phyloP scores from a whole-genome alignment of 2,329 filamentous ascomycete species.

The Allantophomopsis lycopodina region DNA sequence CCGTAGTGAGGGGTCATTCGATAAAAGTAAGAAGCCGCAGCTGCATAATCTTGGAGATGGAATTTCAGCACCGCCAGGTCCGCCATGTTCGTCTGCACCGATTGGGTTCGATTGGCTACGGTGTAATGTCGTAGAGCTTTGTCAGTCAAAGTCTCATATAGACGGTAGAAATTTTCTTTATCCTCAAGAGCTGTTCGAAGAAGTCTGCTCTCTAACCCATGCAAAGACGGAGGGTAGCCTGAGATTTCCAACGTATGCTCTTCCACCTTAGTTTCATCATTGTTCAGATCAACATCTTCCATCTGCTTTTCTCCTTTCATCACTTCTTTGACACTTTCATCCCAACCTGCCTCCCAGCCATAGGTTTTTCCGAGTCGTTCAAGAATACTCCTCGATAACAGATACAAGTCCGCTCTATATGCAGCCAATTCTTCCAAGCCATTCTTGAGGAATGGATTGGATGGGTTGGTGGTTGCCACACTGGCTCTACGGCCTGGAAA shows the following conservation, averaged over 20 bases:
- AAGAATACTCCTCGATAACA: constrained; percentile 67
- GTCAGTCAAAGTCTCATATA: constrained; percentile 70
- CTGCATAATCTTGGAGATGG: constrained; percentile 56
- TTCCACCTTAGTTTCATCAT: constrained; percentile 4
- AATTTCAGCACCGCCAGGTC: constrained; percentile 82
- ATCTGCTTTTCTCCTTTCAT: constrained; percentile 25
- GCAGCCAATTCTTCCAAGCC: constrained; percentile 76
- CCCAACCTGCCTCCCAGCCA: constrained; percentile 70
- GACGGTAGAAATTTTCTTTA: constrained; percentile 47
- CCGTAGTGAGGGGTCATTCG: constrained; percentile 69
- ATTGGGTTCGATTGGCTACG: constrained; percentile 64
- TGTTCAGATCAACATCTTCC: constrained; percentile 41
- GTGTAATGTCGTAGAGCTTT: constrained; percentile 73
- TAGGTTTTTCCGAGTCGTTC: constrained; percentile 58
- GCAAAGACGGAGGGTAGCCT: constrained; percentile 11
- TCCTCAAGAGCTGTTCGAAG: constrained; percentile 48
- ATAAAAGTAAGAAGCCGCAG: constrained; percentile 67
- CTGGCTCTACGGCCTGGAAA: constrained; percentile 33
- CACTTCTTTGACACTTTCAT: constrained; percentile 33
- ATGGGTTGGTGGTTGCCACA: constrained; percentile 23
- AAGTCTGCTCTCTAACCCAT: constrained; percentile 39
- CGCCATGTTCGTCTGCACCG: constrained; percentile 63
- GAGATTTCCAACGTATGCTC: not conserved
- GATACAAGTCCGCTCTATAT: constrained; percentile 67
- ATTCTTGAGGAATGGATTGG: constrained; percentile 34